Base-by-base conservation (phyloP, 108 stramenopile genomes). In the Phaeodactylum tricornutum region DNA sequence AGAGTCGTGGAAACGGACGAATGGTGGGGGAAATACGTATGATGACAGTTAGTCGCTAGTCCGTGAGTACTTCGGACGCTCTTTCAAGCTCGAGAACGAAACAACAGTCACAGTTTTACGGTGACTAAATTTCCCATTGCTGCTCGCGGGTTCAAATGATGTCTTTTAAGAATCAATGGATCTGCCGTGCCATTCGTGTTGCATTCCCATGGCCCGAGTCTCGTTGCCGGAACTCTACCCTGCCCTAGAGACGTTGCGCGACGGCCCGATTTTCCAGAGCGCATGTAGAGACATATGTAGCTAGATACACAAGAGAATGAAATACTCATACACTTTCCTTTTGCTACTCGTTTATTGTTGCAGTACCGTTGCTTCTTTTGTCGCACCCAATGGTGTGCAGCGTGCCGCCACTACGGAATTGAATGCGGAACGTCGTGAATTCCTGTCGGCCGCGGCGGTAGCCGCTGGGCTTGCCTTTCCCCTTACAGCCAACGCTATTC, bases 341-440 rank as follows among this genome's bases (percentile, higher is more conserved):
- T 28, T 47, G 37, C 41, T 33, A 20, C 30, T 47, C 32, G 35
- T 29, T 32, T 19, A 16, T 15, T 44, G 8, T 57, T 43, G 44
- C 71, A 90, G 87, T 47, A 43, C 81, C 57, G 84, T 69, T 53
- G 77, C 87, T 43, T 83, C 87, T 49, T 90, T 90, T 43, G 67
- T 68, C 28, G 62, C 69, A 31, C 66, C 63, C 43, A 40, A 34
- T 66, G 78, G 67, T 41, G 66, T 59, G 50, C 77, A 46, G 41
- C n/a, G n/a, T n/a, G n/a, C n/a, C n/a, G 70, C 53, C 43, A 62
- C 70, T 57, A 75, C 62, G 27, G 82, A 76, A 29, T 60, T 84
- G 47, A 63, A 66, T 51, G 82, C 87, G 51, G 79, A 81, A 60
- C 87, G 86, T 53, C 88, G 88, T 64, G 76, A 74, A 19, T 70